Evolutionary conservation across 2,329 filamentous ascomycete genomes (phyloP).

Genomic region (Hymenoscyphus albidus): DNA sequence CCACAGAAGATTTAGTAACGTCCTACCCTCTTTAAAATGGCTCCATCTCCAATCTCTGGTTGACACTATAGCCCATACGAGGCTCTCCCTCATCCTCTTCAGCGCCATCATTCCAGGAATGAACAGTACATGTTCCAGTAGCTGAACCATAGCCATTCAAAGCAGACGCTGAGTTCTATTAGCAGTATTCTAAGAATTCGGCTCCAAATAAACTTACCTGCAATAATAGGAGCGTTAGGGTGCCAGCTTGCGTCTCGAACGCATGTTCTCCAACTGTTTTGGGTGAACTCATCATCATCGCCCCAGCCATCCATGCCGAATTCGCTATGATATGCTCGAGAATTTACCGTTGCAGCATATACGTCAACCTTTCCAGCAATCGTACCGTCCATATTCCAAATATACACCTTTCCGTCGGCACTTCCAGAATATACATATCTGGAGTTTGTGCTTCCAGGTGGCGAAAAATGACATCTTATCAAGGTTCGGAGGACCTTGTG

Average conservation of each 20-base stretch:
- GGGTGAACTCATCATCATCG: slow-evolving; percentile 24
- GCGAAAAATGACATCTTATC: slow-evolving; percentile 93
- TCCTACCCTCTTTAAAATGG: not conserved
- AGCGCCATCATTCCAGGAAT: slow-evolving; percentile 62
- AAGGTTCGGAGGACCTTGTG: slow-evolving; percentile 86
- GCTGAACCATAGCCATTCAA: slow-evolving; percentile 67
- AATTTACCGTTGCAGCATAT: slow-evolving; percentile 60
- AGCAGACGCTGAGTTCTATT: slow-evolving; percentile 49
- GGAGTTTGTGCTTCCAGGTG: slow-evolving; percentile 77
- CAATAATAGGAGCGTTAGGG: slow-evolving; percentile 64
- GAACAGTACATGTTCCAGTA: slow-evolving; percentile 62
- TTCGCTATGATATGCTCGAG: slow-evolving; percentile 48
- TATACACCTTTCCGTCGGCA: slow-evolving; percentile 81
- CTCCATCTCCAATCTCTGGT: slow-evolving; percentile 38
- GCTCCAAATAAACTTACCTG: slow-evolving; percentile 21
- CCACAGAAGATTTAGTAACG: too few species aligned
- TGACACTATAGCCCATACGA: slow-evolving; percentile 42
- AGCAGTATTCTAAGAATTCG: slow-evolving; percentile 12
- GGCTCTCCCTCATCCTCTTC: slow-evolving; percentile 55
- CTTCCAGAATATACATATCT: slow-evolving; percentile 92
- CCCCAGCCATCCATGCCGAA: slow-evolving; percentile 25
- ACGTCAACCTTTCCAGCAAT: slow-evolving; percentile 76
- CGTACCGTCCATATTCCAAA: slow-evolving; percentile 93
- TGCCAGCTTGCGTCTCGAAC: slow-evolving; percentile 72
- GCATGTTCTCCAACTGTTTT: slow-evolving; percentile 56